Base-by-base conservation (phyloP, 139 green algal genomes). In the Tetratostichococcus sp. region DNA sequence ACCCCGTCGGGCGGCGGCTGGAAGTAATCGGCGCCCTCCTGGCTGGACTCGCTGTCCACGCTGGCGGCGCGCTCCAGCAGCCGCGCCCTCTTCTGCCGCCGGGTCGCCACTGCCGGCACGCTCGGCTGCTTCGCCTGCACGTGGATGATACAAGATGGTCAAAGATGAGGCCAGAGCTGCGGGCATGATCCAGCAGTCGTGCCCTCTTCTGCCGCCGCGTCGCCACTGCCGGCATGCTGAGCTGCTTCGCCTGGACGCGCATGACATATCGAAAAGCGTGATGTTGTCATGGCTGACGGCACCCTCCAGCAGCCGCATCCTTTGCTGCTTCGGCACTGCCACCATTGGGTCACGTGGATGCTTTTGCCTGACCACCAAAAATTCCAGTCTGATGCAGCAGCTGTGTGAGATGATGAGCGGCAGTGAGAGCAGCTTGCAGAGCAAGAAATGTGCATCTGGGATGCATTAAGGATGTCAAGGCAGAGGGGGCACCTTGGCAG, bases 1-100 rank as follows among this genome's bases (percentile, higher is more conserved):
- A 89, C 82, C 31, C 84, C 84, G 69, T 89, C 84, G 22, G 43
- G 50, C 16, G 75, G 71, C 26, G 82, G 82, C 34, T 71, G 65
- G 69, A 73, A 81, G 33, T 72, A 73, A 16, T 69, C 67, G 30
- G 66, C 17, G 32, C 43, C 35, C 23, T 62, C 69, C 30, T 50
- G 69, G 35, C 50, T 62, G 17, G 32, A 67, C 65, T 69, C 65
- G 8, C 14, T 23, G 30, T 69, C 65, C 14, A 69, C 65, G 65
- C 65, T 39, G 14, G 30, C 65, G 22, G 28, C 28, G 6, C 30
- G 30, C 65, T 69, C 65, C 30, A 35, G 28, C 28, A 39, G 30
- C 28, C 28, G 65, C 65, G 65, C 65, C 25, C 28, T 4, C 65
- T 69, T 34, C 25, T 25, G 25, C 32, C 67, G 35, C 67, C 67